Evolutionary conservation across 164 flowering plant genomes (phyloP).

Genomic region (Santalum album): DNA sequence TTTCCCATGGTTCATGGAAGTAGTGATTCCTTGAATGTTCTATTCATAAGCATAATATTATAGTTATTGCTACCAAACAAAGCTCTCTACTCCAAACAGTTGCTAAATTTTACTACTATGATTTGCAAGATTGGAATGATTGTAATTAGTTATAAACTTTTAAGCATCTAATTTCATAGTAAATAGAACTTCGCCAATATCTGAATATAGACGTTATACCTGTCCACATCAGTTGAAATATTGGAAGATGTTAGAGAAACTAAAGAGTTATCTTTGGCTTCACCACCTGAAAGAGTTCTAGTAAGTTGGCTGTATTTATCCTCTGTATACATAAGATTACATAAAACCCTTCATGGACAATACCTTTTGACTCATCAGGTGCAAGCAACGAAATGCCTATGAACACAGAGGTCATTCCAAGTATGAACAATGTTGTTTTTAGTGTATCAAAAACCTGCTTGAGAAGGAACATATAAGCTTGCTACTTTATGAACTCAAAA

Average conservation of each 20-base stretch:
- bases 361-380: slow-evolving; percentile 91
- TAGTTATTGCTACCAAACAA: too few relatives aligned
- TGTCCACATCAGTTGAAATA: slow-evolving; percentile 41
- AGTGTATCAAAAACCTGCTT: slow-evolving; percentile 77
- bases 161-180: too few relatives aligned
- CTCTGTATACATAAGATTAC: background rate
- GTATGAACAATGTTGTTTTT: slow-evolving; percentile 78
- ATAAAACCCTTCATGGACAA: slow-evolving; percentile 2
- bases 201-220: slow-evolving; percentile 29
- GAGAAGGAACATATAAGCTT: slow-evolving; percentile 1
- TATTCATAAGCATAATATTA: too few relatives aligned
- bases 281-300: slow-evolving; percentile 46
- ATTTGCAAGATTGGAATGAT: too few relatives aligned
- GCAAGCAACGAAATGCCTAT: slow-evolving; percentile 91
- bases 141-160: too few relatives aligned
- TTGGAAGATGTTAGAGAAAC: slow-evolving; percentile 33
- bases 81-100: too few relatives aligned
- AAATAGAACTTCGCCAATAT: background rate
- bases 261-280: slow-evolving; percentile 52
- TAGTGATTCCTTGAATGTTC: too few relatives aligned
- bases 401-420: slow-evolving; percentile 84
- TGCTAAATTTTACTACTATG: too few relatives aligned
- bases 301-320: background rate
- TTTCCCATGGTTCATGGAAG: too few relatives aligned
- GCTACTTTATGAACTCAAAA: background rate